phyloP scores from a whole-genome alignment of 305 asterid genomes.

The Fraxinus angustifolia region DNA sequence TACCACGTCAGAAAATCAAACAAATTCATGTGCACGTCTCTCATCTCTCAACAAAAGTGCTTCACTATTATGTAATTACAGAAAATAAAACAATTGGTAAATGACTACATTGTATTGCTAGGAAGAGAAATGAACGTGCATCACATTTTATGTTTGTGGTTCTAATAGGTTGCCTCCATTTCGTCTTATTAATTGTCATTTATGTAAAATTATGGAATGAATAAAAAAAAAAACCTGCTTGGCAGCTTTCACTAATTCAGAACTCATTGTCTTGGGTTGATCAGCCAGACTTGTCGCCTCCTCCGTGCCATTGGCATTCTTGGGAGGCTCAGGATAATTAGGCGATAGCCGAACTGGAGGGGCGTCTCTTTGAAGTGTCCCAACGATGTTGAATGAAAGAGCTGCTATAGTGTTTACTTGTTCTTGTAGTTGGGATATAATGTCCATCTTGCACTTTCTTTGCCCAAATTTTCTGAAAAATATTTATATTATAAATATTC shows the following conservation, averaged over 20 bases:
- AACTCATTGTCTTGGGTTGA: slow-evolving; percentile 63
- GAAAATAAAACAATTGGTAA: not conserved
- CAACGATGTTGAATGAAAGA: slow-evolving; percentile 67
- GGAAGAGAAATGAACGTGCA: not conserved
- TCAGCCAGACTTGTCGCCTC: slow-evolving; percentile 55
- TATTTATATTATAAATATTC: not conserved
- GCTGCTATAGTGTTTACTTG: slow-evolving; percentile 65
- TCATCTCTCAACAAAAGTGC: not conserved
- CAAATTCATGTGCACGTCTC: not conserved
- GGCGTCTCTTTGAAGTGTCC: slow-evolving; percentile 83
- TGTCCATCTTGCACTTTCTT: slow-evolving; percentile 49
- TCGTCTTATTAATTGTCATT: not conserved
- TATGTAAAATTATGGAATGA: not conserved
- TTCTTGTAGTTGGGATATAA: slow-evolving; percentile 78
- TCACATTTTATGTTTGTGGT: not conserved
- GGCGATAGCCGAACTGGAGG: slow-evolving; percentile 80
- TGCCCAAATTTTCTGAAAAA: not conserved
- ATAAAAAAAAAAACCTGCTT: slow-evolving; percentile 48
- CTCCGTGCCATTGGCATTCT: slow-evolving; percentile 40
- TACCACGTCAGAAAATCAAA: not conserved
- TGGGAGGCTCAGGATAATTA: slow-evolving; percentile 73
- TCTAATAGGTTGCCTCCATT: not conserved
- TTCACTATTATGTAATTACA: not conserved
- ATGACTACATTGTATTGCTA: not conserved
- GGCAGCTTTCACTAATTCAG: slow-evolving; percentile 81